Percentiles rank a stretch among this genome's conserved stretches.
Conservation (phyloP, 306 rosid species). For the Ochetophila trinervis region DNA sequence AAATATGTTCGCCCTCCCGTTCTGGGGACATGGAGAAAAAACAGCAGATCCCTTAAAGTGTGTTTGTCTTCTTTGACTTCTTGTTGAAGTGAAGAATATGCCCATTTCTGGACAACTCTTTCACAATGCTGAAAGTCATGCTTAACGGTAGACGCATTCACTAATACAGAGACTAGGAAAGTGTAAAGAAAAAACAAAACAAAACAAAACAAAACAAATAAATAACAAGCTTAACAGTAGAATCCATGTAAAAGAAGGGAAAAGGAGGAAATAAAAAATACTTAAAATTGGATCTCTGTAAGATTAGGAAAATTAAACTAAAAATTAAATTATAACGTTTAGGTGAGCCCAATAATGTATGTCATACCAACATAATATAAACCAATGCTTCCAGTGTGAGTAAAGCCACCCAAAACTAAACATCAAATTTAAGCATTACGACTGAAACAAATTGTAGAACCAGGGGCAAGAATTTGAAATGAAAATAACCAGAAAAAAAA, state of each 20-base stretch:
- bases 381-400: too few relatives aligned
- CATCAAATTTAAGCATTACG: too few relatives aligned
- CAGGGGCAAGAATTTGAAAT: too few relatives aligned
- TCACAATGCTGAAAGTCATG: conserved; percentile 60
- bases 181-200: conserved; percentile 2
- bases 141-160: conserved; percentile 35
- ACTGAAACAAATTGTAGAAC: too few relatives aligned
- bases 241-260: conserved; percentile 11
- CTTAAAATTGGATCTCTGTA: too few relatives aligned
- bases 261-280: neutral
- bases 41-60: conserved; percentile 66
- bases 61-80: conserved; percentile 63
- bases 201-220: conserved; percentile 9
- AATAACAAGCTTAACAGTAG: conserved; percentile 4
- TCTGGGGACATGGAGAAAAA: conserved; percentile 92
- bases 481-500: too few relatives aligned
- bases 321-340: neutral
- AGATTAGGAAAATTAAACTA: neutral
- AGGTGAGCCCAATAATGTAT: too few relatives aligned
- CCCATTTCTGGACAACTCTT: conserved; percentile 72
- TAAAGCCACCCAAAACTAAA: too few relatives aligned
- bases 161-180: conserved; percentile 28
- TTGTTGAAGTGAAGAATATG: conserved; percentile 52
- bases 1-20: conserved; percentile 95
- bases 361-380: too few relatives aligned